Evolutionary conservation across 345 rosid genomes (phyloP), one percentile per base, ranked within the genome.

Genomic region (Gossypium herbaceum): DNA sequence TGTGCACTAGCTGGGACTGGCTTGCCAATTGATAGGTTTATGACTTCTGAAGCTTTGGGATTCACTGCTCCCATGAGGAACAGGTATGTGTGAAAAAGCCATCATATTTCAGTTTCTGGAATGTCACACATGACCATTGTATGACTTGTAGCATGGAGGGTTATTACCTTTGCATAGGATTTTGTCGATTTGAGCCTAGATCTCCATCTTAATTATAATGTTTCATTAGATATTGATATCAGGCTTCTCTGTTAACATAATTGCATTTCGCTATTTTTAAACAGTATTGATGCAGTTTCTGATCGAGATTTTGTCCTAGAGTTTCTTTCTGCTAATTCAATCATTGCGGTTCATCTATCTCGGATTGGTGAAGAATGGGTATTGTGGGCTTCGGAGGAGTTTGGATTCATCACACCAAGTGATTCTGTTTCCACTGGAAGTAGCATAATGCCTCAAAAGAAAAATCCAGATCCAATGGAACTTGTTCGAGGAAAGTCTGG

Each of bases 371-470:
- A 95, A 81, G 98, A 95, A 50, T 95, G 97, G 97, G 99, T 95
- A 74, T 80, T 95, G 50, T 95, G 98, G 99, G 99, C 99, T 12
- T 91, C 98, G 1, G 99, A 93, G 81, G 99, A 93, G 83, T 95
- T 93, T 71, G 98, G 97, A 65, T 95, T 91, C 76, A 79, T 95
- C 75, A 91, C 84, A 7, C 97, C 97, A 61, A 95, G 97, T 56
- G 98, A 95, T 81, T 81, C 93, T 7, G 97, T 93, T 69, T 95
- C 98, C 45, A 90, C 98, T 2, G 97, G 99, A 78, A 93, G 99
- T 63, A 95, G 98, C 81, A 95, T 95, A 82, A 95, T 95, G 99
- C 98, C 99, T 68, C 99, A 93, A 81, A 95, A 95, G 92, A 93
- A 95, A 83, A 95, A 93, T 82, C 98, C 98, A 55, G 98, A 95